phyloP scores from a whole-genome alignment of 495 filamentous ascomycete genomes.

The Neurospora sp. region DNA sequence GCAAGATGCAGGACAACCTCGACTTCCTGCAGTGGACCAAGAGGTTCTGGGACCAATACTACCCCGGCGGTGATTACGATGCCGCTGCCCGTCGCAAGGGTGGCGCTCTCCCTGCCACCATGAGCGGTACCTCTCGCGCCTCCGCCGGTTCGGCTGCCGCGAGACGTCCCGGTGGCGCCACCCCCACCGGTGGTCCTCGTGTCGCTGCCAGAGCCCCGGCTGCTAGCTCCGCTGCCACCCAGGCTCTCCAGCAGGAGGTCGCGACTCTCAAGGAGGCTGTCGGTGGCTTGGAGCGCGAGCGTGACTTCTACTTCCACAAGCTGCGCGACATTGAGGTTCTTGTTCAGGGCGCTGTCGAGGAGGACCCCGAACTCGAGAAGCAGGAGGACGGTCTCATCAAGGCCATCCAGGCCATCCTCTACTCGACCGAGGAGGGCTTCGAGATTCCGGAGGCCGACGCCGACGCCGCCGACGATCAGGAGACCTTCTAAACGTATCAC shows the following conservation, averaged over 20 bases:
- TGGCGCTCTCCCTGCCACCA: slow-evolving; percentile 44
- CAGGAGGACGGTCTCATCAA: slow-evolving; percentile 84
- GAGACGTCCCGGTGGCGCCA: slow-evolving; percentile 53
- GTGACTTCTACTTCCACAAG: slow-evolving; percentile 99
- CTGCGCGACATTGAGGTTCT: slow-evolving; percentile 91
- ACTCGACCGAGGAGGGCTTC: slow-evolving; percentile 91
- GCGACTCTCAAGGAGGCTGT: slow-evolving; percentile 76
- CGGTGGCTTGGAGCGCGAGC: slow-evolving; percentile 78
- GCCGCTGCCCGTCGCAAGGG: slow-evolving; percentile 77
- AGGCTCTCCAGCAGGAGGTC: slow-evolving; percentile 73
- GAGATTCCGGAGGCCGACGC: slow-evolving; percentile 69
- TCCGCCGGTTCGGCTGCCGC: slow-evolving; percentile 36
- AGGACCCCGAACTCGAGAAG: slow-evolving; percentile 83
- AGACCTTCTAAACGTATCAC: slow-evolving; percentile 53
- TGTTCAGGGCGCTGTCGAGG: slow-evolving; percentile 83
- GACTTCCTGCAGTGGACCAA: slow-evolving; percentile 98
- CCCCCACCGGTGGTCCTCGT: slow-evolving; percentile 55
- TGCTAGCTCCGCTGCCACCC: slow-evolving; percentile 42
- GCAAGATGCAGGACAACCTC: slow-evolving; percentile 99
- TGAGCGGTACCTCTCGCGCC: slow-evolving; percentile 31
- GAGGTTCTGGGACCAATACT: slow-evolving; percentile 96
- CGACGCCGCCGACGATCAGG: slow-evolving; percentile 56
- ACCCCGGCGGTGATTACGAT: slow-evolving; percentile 92
- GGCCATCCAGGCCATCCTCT: slow-evolving; percentile 90
- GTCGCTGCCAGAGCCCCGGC: slow-evolving; percentile 35